These are phyloP conservation scores for Pyrenophora seminiperda DNA, from an alignment of 2,329 filamentous ascomycete genomes.

Conservation along the genomic window DNA sequence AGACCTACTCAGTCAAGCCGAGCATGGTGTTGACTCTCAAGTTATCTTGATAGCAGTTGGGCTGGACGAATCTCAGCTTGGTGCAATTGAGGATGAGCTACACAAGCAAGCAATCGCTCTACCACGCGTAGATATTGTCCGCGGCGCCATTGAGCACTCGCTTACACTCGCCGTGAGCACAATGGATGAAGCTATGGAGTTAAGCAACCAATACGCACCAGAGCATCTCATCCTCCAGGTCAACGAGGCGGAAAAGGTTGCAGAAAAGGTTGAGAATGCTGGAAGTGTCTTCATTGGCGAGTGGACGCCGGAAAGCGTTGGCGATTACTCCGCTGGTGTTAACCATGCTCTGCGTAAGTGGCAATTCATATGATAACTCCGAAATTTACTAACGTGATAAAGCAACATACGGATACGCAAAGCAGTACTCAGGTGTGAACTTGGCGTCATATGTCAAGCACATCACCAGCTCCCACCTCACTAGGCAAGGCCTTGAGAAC, in stretches of 20 bases:
- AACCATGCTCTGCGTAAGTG: constrained; percentile 95
- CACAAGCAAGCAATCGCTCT: constrained; percentile 85
- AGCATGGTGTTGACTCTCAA: constrained; percentile 95
- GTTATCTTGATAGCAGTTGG: constrained; percentile 89
- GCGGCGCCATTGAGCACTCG: constrained; percentile 87
- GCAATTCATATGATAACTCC: background rate
- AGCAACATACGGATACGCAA: constrained; percentile 98
- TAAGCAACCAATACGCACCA: constrained; percentile 94
- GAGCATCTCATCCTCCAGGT: constrained; percentile 96
- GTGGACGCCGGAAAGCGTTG: constrained; percentile 97
- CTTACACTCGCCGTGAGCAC: constrained; percentile 79
- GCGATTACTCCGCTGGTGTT: constrained; percentile 96
- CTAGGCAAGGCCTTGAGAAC: constrained; percentile 80
- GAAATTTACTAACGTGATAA: background rate
- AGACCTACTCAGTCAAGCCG: constrained; percentile 91
- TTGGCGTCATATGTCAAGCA: constrained; percentile 96
- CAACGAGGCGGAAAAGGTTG: constrained; percentile 72
- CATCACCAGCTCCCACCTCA: constrained; percentile 93
- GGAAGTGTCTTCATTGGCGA: constrained; percentile 94
- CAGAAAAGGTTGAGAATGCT: constrained; percentile 85
- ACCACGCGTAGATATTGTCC: constrained; percentile 90
- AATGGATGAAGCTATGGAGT: constrained; percentile 73
- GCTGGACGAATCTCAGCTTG: constrained; percentile 71
- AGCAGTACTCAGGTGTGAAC: constrained; percentile 98
- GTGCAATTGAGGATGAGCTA: constrained; percentile 88